Conservation (phyloP, 1,284 basidiomycete species). For the Wallemia ichthyophaga region DNA sequence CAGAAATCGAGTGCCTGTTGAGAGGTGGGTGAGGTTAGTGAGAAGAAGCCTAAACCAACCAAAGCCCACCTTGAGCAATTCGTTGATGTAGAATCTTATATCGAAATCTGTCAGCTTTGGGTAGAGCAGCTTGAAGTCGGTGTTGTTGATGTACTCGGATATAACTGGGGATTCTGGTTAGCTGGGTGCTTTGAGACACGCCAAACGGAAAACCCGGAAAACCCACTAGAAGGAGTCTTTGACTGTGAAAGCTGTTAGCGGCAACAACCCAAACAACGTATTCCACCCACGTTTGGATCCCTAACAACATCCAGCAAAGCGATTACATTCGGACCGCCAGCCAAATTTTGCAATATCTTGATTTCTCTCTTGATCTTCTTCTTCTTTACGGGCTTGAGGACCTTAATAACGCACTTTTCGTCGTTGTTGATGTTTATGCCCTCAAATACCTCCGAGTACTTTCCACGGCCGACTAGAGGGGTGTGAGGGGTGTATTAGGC, state of each 20-base stretch:
- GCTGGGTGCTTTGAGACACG: not conserved
- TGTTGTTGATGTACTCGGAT: constrained; percentile 23
- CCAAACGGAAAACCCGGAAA: no score
- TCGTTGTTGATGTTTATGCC: constrained; percentile 76
- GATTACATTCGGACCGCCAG: constrained; percentile 73
- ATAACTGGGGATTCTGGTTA: not conserved
- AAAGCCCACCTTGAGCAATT: constrained; percentile 52
- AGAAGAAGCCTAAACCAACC: constrained; percentile 1
- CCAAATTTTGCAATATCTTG: constrained; percentile 89
- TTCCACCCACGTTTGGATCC: constrained; percentile 25
- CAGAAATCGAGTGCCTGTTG: constrained; percentile 74
- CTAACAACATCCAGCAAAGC: constrained; percentile 75
- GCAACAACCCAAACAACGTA: not conserved
- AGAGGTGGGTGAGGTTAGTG: not conserved
- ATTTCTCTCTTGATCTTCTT: constrained; percentile 99
- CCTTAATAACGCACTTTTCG: constrained; percentile 94
- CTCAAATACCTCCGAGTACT: constrained; percentile 94
- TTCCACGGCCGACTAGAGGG: constrained; percentile 52
- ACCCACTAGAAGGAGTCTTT: constrained; percentile 55
- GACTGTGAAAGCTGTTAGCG: constrained; percentile 25
- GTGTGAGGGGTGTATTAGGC: not conserved
- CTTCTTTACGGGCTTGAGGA: constrained; percentile 97
- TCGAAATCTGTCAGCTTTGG: constrained; percentile 82
- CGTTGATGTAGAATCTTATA: constrained; percentile 86
- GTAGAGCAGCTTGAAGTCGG: constrained; percentile 93